A percentile compares a stretch with the other conserved stretches of the same genome.
Conservation (phyloP, 2,329 filamentous ascomycete species). For the Chaetomiaceae sp. region DNA sequence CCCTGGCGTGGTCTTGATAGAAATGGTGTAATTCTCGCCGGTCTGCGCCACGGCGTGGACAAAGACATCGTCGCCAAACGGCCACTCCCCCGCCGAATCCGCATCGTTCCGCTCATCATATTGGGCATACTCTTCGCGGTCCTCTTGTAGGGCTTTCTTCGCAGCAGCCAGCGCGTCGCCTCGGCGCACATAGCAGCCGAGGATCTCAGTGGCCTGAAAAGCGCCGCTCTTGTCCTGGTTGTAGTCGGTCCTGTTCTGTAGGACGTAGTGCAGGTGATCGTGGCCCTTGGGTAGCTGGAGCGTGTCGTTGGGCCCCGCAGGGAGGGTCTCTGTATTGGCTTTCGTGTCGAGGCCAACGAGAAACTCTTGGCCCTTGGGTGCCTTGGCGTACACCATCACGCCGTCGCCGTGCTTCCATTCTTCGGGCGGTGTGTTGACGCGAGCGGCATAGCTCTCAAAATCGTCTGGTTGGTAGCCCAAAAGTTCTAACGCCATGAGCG, state of each 20-base stretch:
- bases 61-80: conserved; percentile 42
- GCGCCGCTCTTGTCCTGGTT: conserved; percentile 34
- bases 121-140: conserved; percentile 30
- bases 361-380: conserved; percentile 36
- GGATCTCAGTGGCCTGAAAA: conserved; percentile 36
- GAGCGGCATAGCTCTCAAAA: conserved; percentile 34
- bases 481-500: conserved; percentile 29
- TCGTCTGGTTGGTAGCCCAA: conserved; percentile 37
- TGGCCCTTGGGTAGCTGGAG: conserved; percentile 26
- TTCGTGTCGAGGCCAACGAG: conserved; percentile 36
- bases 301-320: conserved; percentile 19
- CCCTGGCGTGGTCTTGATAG: conserved; percentile 33
- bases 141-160: conserved; percentile 29
- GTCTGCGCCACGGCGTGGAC: conserved; percentile 41
- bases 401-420: conserved; percentile 38
- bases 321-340: conserved; percentile 34
- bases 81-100: conserved; percentile 34
- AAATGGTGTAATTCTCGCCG: conserved; percentile 39
- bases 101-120: conserved; percentile 26
- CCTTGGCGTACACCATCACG: conserved; percentile 36
- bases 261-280: conserved; percentile 37
- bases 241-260: conserved; percentile 42
- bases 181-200: conserved; percentile 36
- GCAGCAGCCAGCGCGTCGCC: conserved; percentile 35
- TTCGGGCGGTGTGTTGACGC: neutral